These are phyloP conservation scores for Cercospora nicotianae DNA, from an alignment of 2,329 filamentous ascomycete species.

Conservation along the genomic window DNA sequence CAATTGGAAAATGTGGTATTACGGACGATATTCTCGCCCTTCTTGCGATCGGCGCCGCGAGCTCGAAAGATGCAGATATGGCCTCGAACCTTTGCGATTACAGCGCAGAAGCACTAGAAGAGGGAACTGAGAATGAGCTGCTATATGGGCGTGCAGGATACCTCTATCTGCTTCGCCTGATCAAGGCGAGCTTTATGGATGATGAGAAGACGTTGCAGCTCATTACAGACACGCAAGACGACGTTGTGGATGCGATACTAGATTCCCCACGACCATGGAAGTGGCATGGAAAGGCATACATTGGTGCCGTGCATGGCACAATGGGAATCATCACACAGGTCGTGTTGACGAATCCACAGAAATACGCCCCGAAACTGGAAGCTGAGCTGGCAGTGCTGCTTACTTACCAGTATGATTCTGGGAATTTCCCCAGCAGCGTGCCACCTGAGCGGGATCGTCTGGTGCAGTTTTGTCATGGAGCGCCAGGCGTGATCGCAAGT, in stretches of 20 bases:
- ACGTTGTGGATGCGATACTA: slow-evolving; percentile 62
- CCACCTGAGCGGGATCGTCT: slow-evolving; percentile 52
- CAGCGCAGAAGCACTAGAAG: slow-evolving; percentile 48
- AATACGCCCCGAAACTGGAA: slow-evolving; percentile 57
- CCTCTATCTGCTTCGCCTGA: slow-evolving; percentile 66
- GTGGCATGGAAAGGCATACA: slow-evolving; percentile 63
- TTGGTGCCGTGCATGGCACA: slow-evolving; percentile 67
- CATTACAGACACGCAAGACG: slow-evolving; percentile 55
- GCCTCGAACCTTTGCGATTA: slow-evolving; percentile 54
- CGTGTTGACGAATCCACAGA: slow-evolving; percentile 57
- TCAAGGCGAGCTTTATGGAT: slow-evolving; percentile 57
- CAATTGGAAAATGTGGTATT: slow-evolving; percentile 50
- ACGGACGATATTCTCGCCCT: slow-evolving; percentile 54
- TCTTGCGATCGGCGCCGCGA: slow-evolving; percentile 52
- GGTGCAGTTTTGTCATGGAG: slow-evolving; percentile 68
- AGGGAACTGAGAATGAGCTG: slow-evolving; percentile 60
- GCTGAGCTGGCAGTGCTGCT: slow-evolving; percentile 57
- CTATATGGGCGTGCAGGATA: slow-evolving; percentile 67
- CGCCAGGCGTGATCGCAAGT: slow-evolving; percentile 62
- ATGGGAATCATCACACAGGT: slow-evolving; percentile 72
- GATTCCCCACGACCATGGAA: slow-evolving; percentile 58
- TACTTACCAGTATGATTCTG: slow-evolving; percentile 59
- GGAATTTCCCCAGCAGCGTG: slow-evolving; percentile 63
- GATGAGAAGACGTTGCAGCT: slow-evolving; percentile 53
- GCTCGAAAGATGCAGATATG: slow-evolving; percentile 52